Evolutionary conservation across 2,329 filamentous ascomycete genomes (phyloP).

Genomic region (Monosporascus ibericus): DNA sequence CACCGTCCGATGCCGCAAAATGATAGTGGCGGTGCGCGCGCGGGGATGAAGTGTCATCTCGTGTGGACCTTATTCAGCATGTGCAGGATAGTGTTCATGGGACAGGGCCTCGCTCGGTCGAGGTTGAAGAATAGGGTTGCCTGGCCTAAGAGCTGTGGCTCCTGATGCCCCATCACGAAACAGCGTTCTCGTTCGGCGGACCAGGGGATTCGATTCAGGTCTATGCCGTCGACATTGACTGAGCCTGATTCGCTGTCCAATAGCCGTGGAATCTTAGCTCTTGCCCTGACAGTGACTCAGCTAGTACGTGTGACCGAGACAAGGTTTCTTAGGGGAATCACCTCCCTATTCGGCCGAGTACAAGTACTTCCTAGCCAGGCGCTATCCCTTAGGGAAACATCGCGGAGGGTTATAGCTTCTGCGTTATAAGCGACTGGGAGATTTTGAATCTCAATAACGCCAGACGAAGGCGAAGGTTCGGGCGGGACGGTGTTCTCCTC

Average conservation of each 20-base stretch:
- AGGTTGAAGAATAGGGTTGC: constrained; percentile 26
- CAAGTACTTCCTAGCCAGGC: constrained; percentile 41
- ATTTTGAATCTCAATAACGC: constrained; percentile 17
- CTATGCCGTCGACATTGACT: constrained; percentile 23
- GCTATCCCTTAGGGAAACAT: constrained; percentile 20
- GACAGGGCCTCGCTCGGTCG: constrained; percentile 14
- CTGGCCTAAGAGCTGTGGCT: constrained; percentile 17
- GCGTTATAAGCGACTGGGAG: constrained; percentile 25
- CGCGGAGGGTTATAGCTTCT: constrained; percentile 16
- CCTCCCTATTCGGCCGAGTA: constrained; percentile 49
- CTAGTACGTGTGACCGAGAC: no score
- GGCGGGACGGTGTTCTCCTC: neutral
- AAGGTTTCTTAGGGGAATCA: constrained; percentile 11
- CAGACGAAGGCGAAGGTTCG: constrained; percentile 21
- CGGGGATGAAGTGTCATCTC: constrained; percentile 11
- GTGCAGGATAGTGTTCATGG: constrained; percentile 13
- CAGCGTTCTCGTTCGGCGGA: constrained; percentile 18
- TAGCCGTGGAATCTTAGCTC: constrained; percentile 20
- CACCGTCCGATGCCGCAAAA: neutral
- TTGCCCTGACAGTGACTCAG: constrained; percentile 23
- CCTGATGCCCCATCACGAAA: constrained; percentile 28
- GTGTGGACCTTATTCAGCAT: constrained; percentile 9
- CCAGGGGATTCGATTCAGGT: constrained; percentile 17
- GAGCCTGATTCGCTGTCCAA: constrained; percentile 19
- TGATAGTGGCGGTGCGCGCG: neutral